Evolutionary conservation across 768 basidiomycete genomes (phyloP), one percentile per base, ranked within the genome.

Genomic region (Agaricus bisporus): DNA sequence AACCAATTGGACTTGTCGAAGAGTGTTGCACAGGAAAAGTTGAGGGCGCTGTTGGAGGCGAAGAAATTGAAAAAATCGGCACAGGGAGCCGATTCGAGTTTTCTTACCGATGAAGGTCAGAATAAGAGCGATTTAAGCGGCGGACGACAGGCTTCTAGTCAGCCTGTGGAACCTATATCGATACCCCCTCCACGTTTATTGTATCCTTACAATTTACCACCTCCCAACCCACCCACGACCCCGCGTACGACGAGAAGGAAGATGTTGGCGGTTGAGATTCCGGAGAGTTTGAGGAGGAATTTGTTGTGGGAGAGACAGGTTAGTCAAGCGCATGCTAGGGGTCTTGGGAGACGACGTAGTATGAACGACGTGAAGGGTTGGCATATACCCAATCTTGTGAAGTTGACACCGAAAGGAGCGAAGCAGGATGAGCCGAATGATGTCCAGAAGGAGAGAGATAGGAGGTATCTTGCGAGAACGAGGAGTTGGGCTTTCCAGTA

Each of bases 191-290:
- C 52, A 18, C 46, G 45, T 25, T 7, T 88, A 2, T 75, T 74
- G 7, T 78, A 76, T 64, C 85, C 88, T 5, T 88, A 90, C 68
- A 87, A 88, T 61, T 76, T 91, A 22, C 89, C 89, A 0, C 74
- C 78, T 3, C 71, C 79, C 29, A 70, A 75, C 0, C 71, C 80
- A 15, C 88, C 89, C 2, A 85, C 86, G 59, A 91, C 90, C 0
- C 93, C 93, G 0, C 82, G 88, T 35, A 91, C 93, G 41, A 93
- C 91, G 2, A 79, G 93, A 2, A 75, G 89, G 47, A 77, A 80
- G 59, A 95, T 95, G 89, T 74, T 95, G 43, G 76, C 83, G 51
- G 86, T 84, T 4, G 93, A 95, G 68, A 73, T 95, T 63, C 86
- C 87, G 29, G 93, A 95, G 68, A 87, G 85, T 55, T 69, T 95